Evolutionary conservation across 2,329 filamentous ascomycete species (phyloP).

Genomic region (Pseudocercospora fuligena): DNA sequence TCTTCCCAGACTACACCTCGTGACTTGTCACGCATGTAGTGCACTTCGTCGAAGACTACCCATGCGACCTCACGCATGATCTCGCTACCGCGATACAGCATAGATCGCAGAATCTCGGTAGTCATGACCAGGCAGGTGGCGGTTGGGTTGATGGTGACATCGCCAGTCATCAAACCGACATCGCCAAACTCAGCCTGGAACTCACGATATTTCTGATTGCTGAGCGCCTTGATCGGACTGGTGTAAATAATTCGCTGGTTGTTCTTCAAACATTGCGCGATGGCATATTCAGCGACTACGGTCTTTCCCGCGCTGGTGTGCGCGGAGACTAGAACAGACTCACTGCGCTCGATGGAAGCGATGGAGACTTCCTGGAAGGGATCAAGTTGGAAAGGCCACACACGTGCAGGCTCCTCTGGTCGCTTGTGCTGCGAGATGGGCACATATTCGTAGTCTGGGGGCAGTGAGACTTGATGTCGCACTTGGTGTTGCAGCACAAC

Average conservation of each 20-base stretch:
- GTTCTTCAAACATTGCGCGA: slow-evolving; percentile 94
- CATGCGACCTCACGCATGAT: slow-evolving; percentile 99
- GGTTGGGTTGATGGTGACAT: slow-evolving; percentile 98
- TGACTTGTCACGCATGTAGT: slow-evolving; percentile 93
- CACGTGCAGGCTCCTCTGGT: slow-evolving; percentile 82
- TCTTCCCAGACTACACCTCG: slow-evolving; percentile 99
- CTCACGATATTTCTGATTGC: slow-evolving; percentile 98
- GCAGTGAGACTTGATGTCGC: slow-evolving; percentile 94
- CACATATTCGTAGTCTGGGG: slow-evolving; percentile 74
- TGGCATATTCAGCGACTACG: slow-evolving; percentile 96
- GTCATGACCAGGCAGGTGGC: slow-evolving; percentile 99
- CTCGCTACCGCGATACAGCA: slow-evolving; percentile 97
- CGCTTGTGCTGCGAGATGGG: slow-evolving; percentile 94
- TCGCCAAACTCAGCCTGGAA: slow-evolving; percentile 96
- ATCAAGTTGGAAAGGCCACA: slow-evolving; percentile 89
- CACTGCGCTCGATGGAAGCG: slow-evolving; percentile 90
- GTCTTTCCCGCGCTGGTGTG: slow-evolving; percentile 98
- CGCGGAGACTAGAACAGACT: slow-evolving; percentile 95
- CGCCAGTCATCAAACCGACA: slow-evolving; percentile 96
- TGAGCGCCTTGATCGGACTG: slow-evolving; percentile 97
- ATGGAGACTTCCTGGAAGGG: slow-evolving; percentile 97
- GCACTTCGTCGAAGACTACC: slow-evolving; percentile 98
- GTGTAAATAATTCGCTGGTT: slow-evolving; percentile 99
- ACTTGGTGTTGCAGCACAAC: slow-evolving; percentile 95
- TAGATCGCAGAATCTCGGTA: slow-evolving; percentile 97